Base-by-base conservation (phyloP, 768 basidiomycete species). In the Russula emetica region DNA sequence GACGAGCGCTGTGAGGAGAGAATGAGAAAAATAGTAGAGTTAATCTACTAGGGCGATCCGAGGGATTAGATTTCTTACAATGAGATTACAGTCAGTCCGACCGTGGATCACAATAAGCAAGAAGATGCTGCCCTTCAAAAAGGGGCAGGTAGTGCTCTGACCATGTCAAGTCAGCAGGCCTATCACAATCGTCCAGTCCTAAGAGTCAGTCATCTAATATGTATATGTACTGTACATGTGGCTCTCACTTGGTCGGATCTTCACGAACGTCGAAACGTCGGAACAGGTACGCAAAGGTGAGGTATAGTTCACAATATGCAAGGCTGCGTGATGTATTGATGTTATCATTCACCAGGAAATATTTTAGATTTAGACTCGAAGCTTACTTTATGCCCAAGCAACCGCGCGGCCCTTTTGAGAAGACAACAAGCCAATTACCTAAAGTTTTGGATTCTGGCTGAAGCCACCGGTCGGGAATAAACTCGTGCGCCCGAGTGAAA, bases 311-410 rank as follows among this genome's bases (percentile, higher is more conserved):
- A 55, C 66, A 64, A 56, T 66, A 69, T 13, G 64, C 69, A 20
- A 62, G 45, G 50, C 70, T 71, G 53, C n/a, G 20, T 16, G 30
- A 30, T 14, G 28, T 3, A 26, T 49, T 3, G 24, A 18, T 4
- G 3, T 7, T 20, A 8, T 53, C 26, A 56, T 10, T 8, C 40
- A 18, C 0, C 10, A 13, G n/a, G n/a, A n/a, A 42, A n/a, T 2
- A 6, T 8, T n/a, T 11, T 8, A 36, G 13, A 30, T n/a, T 11
- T 8, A 36, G 13, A 30, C 30, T 30, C 30, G 30, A 5, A 44
- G 4, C 55, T 64, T 11, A 69, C 69, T 69, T 69, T 20, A 67
- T 66, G n/a, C 68, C 69, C 5, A 69, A 47, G 42, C 69, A 69
- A 26, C 64, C 63, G 4, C 69, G 59, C 8, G 69, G 69, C 6